phyloP scores from a whole-genome alignment of 2,329 filamentous ascomycete species.

The Gaeumannomyces sp. region DNA sequence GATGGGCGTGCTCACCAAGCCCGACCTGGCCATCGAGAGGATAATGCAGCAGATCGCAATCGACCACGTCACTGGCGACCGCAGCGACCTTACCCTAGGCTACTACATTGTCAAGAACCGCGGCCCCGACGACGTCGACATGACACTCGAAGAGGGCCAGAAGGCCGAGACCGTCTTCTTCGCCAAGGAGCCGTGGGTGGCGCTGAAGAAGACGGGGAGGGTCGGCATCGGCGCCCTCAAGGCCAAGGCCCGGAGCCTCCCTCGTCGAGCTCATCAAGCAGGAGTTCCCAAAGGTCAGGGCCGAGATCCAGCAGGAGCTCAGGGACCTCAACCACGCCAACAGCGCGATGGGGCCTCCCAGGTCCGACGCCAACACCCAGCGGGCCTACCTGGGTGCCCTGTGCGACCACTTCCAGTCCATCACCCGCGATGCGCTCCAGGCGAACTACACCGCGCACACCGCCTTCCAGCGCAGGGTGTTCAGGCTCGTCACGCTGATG shows the following conservation, averaged over 20 bases:
- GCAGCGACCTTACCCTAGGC: slow-evolving; percentile 35
- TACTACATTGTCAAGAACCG: slow-evolving; percentile 45
- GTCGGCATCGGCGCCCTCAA: slow-evolving; percentile 31
- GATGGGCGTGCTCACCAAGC: slow-evolving; percentile 50
- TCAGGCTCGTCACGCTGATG: slow-evolving; percentile 32
- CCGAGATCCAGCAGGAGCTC: slow-evolving; percentile 21
- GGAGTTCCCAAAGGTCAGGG: slow-evolving; percentile 30
- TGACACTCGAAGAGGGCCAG: slow-evolving; percentile 26
- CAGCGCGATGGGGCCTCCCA: slow-evolving; percentile 25
- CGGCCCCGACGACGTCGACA: slow-evolving; percentile 33
- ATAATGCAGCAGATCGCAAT: slow-evolving; percentile 31
- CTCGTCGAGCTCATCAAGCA: slow-evolving; percentile 34
- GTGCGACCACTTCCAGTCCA: slow-evolving; percentile 18
- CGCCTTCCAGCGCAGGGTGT: slow-evolving; percentile 22
- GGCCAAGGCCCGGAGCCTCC: slow-evolving; percentile 27
- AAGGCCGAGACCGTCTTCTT: slow-evolving; percentile 33
- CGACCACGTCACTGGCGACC: slow-evolving; percentile 35
- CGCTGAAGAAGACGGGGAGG: slow-evolving; percentile 19
- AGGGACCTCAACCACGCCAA: slow-evolving; percentile 15
- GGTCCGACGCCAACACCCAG: slow-evolving; percentile 25
- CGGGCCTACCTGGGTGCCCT: slow-evolving; percentile 28
- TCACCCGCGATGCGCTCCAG: slow-evolving; percentile 27
- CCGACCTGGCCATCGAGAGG: slow-evolving; percentile 44
- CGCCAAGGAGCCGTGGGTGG: slow-evolving; percentile 27
- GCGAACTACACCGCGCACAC: slow-evolving; percentile 27